Evolutionary conservation across 1,139 yeast species (phyloP).

Genomic region (Pichia sp.): DNA sequence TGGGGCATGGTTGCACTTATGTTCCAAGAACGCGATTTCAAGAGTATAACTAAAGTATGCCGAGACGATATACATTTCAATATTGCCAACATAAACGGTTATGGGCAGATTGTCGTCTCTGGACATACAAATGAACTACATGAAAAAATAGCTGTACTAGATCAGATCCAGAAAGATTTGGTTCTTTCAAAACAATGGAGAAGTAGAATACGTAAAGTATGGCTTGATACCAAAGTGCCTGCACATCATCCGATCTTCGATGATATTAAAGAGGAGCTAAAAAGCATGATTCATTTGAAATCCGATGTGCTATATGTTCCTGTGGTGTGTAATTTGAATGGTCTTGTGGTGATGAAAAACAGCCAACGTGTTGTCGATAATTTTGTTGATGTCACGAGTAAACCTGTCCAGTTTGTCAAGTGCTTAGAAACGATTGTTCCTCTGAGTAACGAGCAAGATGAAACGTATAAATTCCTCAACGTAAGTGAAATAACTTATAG

Average conservation of each 20-base stretch:
- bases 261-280: slow-evolving; percentile 25
- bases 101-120: slow-evolving; percentile 33
- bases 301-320: slow-evolving; percentile 22
- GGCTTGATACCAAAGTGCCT: slow-evolving; percentile 29
- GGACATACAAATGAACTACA: slow-evolving; percentile 24
- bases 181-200: slow-evolving; percentile 22
- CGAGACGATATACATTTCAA: slow-evolving; percentile 20
- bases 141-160: slow-evolving; percentile 14
- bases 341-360: slow-evolving; percentile 18
- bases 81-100: slow-evolving; percentile 33
- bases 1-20: slow-evolving; percentile 32
- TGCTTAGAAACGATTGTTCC: slow-evolving; percentile 26
- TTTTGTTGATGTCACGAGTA: slow-evolving; percentile 29
- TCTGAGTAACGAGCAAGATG: slow-evolving; percentile 1
- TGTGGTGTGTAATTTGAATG: slow-evolving; percentile 29
- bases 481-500: slow-evolving; percentile 30
- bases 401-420: slow-evolving; percentile 30
- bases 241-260: slow-evolving; percentile 31
- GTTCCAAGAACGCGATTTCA: slow-evolving; percentile 26
- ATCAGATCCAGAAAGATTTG: slow-evolving; percentile 16
- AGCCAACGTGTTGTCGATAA: slow-evolving; percentile 24
- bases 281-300: slow-evolving; percentile 11
- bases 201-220: slow-evolving; percentile 24
- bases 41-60: slow-evolving; percentile 17
- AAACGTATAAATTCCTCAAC: slow-evolving; percentile 23